Conservation (phyloP, 2,329 filamentous ascomycete species). For the Neocucurbitaria cava region DNA sequence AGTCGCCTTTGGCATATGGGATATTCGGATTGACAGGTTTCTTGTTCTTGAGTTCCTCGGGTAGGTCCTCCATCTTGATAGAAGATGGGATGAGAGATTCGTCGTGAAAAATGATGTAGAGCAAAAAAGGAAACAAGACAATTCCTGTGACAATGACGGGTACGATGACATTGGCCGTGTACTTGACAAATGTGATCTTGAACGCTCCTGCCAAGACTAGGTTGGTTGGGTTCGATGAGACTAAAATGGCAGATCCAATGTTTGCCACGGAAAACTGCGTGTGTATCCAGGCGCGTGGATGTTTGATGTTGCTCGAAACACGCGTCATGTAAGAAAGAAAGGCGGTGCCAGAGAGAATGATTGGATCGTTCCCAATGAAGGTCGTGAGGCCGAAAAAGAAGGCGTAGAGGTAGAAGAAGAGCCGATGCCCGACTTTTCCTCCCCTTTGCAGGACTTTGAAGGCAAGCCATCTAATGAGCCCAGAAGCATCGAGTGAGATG, state of each 20-base stretch:
- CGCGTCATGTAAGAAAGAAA: constrained; percentile 80
- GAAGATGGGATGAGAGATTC: constrained; percentile 68
- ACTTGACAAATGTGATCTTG: constrained; percentile 72
- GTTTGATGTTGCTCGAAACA: constrained; percentile 74
- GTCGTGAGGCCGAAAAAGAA: constrained; percentile 74
- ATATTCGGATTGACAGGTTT: constrained; percentile 76
- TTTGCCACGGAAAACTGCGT: constrained; percentile 76
- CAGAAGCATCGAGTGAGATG: constrained; percentile 78
- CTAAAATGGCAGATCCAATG: constrained; percentile 75
- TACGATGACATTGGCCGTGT: constrained; percentile 80
- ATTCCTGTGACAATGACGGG: constrained; percentile 73
- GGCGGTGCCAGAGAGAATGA: constrained; percentile 75
- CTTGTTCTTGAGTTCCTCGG: constrained; percentile 61
- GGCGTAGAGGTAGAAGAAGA: constrained; percentile 76
- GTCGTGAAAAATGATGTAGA: constrained; percentile 73
- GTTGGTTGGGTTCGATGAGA: constrained; percentile 80
- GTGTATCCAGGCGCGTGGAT: constrained; percentile 76
- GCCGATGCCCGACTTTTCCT: constrained; percentile 68
- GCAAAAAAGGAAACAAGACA: constrained; percentile 71
- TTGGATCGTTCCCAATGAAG: constrained; percentile 77
- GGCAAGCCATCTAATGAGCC: constrained; percentile 72
- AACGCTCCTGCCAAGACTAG: constrained; percentile 77
- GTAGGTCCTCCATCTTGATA: constrained; percentile 73
- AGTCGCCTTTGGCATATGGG: constrained; percentile 65
- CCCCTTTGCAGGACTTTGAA: constrained; percentile 74